A percentile compares a stretch with the other conserved stretches of the same genome.
These are phyloP conservation scores for Aaosphaeria pasadenensis DNA, from an alignment of 2,329 filamentous ascomycete species.

Conservation along the genomic window DNA sequence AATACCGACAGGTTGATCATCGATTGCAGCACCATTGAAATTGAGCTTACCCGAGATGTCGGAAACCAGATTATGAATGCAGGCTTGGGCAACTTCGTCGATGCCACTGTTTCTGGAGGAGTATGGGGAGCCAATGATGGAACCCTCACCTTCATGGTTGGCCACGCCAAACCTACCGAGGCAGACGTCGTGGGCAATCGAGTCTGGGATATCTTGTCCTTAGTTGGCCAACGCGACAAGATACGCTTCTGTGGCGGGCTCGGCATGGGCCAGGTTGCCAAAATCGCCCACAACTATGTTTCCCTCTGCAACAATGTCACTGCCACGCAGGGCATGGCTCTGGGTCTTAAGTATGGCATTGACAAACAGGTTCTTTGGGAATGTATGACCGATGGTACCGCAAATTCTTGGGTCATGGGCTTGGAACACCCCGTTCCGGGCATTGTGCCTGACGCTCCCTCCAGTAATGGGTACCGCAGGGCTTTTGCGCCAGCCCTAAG, in stretches of 20 bases:
- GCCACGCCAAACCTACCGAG: neutral
- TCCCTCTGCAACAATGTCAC: neutral
- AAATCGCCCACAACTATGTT: neutral
- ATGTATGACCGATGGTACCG: neutral
- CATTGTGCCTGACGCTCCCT: neutral
- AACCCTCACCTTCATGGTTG: neutral
- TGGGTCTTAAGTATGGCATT: neutral
- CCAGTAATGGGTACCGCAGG: neutral
- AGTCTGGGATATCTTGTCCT: neutral
- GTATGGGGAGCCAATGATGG: neutral
- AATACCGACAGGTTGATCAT: neutral
- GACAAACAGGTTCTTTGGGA: neutral
- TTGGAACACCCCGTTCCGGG: neutral
- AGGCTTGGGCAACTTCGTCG: neutral
- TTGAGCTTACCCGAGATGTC: neutral
- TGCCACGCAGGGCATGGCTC: neutral
- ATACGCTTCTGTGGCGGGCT: neutral
- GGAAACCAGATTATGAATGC: neutral
- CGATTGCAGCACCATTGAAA: neutral
- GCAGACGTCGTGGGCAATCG: neutral
- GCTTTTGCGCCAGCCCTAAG: neutral
- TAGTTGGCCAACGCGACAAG: neutral
- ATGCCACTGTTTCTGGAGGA: neutral
- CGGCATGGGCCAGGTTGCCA: neutral
- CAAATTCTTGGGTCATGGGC: neutral